These are phyloP conservation scores for Cladosporium velox DNA, from an alignment of 2,329 filamentous ascomycete species.

Conservation along the genomic window DNA sequence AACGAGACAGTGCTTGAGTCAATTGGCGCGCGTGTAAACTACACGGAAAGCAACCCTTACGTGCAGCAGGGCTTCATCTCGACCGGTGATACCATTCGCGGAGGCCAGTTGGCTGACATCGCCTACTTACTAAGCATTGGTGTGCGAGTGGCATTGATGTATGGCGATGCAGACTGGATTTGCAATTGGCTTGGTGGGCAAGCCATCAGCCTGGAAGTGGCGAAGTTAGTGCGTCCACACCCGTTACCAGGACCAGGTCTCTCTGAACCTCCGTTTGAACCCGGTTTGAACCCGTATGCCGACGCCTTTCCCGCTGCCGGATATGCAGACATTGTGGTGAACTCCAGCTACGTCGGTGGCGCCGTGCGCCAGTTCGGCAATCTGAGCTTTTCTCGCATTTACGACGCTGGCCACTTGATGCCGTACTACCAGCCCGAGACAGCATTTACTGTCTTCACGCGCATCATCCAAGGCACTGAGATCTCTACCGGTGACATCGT, in stretches of 20 bases:
- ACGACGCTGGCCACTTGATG: constrained; percentile 56
- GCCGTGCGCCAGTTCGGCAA: constrained; percentile 77
- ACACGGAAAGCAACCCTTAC: constrained; percentile 44
- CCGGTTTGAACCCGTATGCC: constrained; percentile 43
- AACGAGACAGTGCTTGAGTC: constrained; percentile 48
- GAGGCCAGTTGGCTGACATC: constrained; percentile 43
- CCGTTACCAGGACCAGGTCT: background rate
- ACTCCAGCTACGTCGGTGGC: constrained; percentile 68
- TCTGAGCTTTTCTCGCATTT: constrained; percentile 54
- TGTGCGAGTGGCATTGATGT: constrained; percentile 67
- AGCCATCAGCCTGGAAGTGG: constrained; percentile 65
- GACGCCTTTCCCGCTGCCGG: constrained; percentile 64
- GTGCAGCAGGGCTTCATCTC: constrained; percentile 46
- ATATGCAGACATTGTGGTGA: constrained; percentile 71
- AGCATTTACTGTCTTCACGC: constrained; percentile 54
- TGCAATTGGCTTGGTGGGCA: constrained; percentile 72
- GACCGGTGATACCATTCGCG: constrained; percentile 50
- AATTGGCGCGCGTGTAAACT: constrained; percentile 55
- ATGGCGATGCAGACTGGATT: constrained; percentile 62
- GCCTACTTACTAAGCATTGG: constrained; percentile 45
- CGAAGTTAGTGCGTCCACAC: constrained; percentile 25
- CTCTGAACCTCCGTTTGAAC: constrained; percentile 25
- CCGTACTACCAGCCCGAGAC: constrained; percentile 57
- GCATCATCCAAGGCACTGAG: constrained; percentile 54
- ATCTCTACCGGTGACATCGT: constrained; percentile 53